Conservation (phyloP, 345 rosid genomes). For the Brassica carinata region DNA sequence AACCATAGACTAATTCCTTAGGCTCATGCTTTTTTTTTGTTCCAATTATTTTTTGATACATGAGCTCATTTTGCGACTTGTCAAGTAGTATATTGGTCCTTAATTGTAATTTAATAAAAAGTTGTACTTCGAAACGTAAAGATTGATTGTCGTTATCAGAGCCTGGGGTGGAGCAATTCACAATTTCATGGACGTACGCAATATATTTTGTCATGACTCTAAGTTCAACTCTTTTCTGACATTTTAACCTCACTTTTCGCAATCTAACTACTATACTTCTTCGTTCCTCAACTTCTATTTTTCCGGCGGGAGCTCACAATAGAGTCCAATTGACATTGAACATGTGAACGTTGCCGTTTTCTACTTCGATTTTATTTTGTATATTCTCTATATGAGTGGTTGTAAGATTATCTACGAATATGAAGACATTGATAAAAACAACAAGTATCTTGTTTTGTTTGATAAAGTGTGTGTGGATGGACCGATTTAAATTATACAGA, state of each 20-base stretch:
- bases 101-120: neutral
- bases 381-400: constrained; percentile 1
- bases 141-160: constrained; percentile 20
- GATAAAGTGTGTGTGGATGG: constrained; percentile 20
- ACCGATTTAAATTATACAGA: constrained; percentile 1
- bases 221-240: constrained; percentile 15
- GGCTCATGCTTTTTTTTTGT: neutral
- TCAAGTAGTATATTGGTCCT: neutral
- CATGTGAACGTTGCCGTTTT: neutral
- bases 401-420: constrained; percentile 22
- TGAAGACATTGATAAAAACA: constrained; percentile 15
- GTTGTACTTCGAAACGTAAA: constrained; percentile 15
- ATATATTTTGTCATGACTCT: constrained; percentile 12
- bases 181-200: constrained; percentile 27
- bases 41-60: neutral
- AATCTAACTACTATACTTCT: neutral
- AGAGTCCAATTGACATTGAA: neutral
- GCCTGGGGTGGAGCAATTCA: constrained; percentile 6
- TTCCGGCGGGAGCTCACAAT: constrained; percentile 12
- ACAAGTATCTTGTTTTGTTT: constrained; percentile 6
- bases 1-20: neutral
- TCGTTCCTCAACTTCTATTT: neutral
- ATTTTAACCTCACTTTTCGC: constrained; percentile 21
- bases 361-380: neutral
- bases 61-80: neutral